phyloP scores from a whole-genome alignment of 345 rosid genomes.

The Salix caprea region DNA sequence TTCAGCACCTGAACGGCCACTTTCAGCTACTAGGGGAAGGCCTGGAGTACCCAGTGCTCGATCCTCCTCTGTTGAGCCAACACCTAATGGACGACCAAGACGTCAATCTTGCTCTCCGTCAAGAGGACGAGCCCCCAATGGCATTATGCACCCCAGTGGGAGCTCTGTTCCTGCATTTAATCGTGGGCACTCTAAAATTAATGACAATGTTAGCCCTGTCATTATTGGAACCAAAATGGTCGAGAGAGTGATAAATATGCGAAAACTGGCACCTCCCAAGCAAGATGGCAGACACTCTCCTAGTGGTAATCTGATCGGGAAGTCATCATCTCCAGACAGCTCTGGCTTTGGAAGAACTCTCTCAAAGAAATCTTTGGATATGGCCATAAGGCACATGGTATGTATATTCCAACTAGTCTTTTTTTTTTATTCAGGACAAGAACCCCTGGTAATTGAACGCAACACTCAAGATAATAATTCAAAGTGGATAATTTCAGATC shows the following conservation, averaged over 20 bases:
- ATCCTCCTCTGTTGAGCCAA: conserved; percentile 81
- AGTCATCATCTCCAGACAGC: conserved; percentile 88
- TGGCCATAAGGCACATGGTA: conserved; percentile 99
- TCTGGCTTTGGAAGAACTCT: conserved; percentile 88
- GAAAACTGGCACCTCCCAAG: conserved; percentile 80
- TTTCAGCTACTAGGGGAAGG: conserved; percentile 90
- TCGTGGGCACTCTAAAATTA: conserved; percentile 58
- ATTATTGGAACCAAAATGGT: conserved; percentile 91
- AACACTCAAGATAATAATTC: background rate
- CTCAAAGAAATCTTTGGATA: conserved; percentile 95
- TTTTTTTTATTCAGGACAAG: background rate
- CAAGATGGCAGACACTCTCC: conserved; percentile 81
- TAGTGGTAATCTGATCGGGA: conserved; percentile 59
- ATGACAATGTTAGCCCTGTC: conserved; percentile 80
- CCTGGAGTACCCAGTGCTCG: conserved; percentile 90
- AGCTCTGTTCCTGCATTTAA: conserved; percentile 85
- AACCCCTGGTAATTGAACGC: background rate
- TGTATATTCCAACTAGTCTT: conserved; percentile 20
- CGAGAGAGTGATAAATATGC: conserved; percentile 91
- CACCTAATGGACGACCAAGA: conserved; percentile 60
- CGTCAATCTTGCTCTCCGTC: conserved; percentile 97
- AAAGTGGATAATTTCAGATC: background rate
- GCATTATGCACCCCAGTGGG: conserved; percentile 60
- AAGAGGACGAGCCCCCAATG: conserved; percentile 69
- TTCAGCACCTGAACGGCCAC: conserved; percentile 77